Conservation (phyloP, 495 filamentous ascomycete genomes). For the Trichoderma virens region DNA sequence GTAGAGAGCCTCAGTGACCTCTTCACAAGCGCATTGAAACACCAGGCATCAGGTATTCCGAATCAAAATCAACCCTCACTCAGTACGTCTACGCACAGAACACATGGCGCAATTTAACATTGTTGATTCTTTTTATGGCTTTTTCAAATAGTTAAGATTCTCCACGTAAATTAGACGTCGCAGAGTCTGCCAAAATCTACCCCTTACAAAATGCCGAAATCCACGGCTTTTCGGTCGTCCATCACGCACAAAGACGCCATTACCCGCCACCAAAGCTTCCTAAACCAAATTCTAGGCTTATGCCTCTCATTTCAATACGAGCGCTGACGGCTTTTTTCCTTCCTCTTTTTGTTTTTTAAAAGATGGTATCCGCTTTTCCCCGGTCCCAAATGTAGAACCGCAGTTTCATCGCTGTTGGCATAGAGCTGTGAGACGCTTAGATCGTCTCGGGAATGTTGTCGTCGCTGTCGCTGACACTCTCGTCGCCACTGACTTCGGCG, state of each 20-base stretch:
- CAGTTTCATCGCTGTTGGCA: not conserved
- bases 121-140: not conserved
- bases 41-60: no score
- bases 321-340: not conserved
- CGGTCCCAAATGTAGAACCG: not conserved
- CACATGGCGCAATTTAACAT: not conserved
- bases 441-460: conserved; percentile 54
- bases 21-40: no score
- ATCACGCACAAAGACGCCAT: not conserved
- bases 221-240: not conserved
- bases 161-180: not conserved
- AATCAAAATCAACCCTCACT: no score
- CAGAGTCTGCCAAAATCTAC: not conserved
- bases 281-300: conserved; percentile 9
- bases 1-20: not conserved
- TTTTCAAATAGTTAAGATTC: not conserved
- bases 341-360: not conserved
- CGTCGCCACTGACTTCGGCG: conserved; percentile 91
- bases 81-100: not conserved
- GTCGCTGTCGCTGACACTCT: conserved; percentile 87
- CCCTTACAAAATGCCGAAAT: not conserved
- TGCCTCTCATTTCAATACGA: conserved; percentile 2
- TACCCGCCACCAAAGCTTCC: not conserved
- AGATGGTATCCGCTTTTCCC: not conserved
- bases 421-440: conserved; percentile 17